A percentile compares a stretch with the other conserved stretches of the same genome.
phyloP scores from a whole-genome alignment of 371 early-diverging fungal genomes.

The Choanephora cucurbitarum region DNA sequence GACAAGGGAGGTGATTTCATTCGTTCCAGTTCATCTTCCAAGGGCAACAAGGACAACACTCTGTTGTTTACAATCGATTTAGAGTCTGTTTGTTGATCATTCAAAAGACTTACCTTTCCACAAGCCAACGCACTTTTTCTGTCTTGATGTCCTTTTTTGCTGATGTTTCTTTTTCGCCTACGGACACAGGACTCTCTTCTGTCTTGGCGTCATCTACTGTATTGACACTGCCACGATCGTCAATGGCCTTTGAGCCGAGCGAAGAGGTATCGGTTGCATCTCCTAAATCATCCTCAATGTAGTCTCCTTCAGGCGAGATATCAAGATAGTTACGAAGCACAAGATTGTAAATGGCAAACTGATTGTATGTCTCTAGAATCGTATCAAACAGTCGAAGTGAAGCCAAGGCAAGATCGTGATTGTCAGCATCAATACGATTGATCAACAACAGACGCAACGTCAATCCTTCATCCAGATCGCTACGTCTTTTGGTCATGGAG shows the following conservation, averaged over 20 bases:
- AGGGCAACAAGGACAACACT: slow-evolving; percentile 47
- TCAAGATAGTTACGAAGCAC: slow-evolving; percentile 63
- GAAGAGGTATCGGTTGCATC: slow-evolving; percentile 42
- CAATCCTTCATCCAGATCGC: slow-evolving; percentile 25
- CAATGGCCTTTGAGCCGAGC: slow-evolving; percentile 38
- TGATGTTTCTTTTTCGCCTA: slow-evolving; percentile 15
- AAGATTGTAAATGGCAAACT: slow-evolving; percentile 64
- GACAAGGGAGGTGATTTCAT: slow-evolving; percentile 52
- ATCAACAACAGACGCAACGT: slow-evolving; percentile 43
- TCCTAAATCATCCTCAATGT: slow-evolving; percentile 33
- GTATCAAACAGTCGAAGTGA: slow-evolving; percentile 65
- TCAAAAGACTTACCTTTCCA: slow-evolving; percentile 42
- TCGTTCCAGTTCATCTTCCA: slow-evolving; percentile 54
- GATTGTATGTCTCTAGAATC: slow-evolving; percentile 63
- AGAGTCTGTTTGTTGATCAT: not conserved
- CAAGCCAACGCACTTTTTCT: slow-evolving; percentile 53
- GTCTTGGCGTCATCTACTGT: slow-evolving; percentile 21
- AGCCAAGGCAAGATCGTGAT: slow-evolving; percentile 53
- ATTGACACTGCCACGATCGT: slow-evolving; percentile 29
- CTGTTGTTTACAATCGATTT: slow-evolving; percentile 15
- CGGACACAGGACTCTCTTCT: slow-evolving; percentile 14
- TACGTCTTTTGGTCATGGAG: not conserved
- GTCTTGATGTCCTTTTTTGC: slow-evolving; percentile 36
- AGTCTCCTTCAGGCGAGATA: slow-evolving; percentile 47
- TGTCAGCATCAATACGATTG: slow-evolving; percentile 46